Percentiles rank a stretch among this genome's conserved stretches.
phyloP scores from a whole-genome alignment of 495 filamentous ascomycete species.

The Haplographium delicatum region DNA sequence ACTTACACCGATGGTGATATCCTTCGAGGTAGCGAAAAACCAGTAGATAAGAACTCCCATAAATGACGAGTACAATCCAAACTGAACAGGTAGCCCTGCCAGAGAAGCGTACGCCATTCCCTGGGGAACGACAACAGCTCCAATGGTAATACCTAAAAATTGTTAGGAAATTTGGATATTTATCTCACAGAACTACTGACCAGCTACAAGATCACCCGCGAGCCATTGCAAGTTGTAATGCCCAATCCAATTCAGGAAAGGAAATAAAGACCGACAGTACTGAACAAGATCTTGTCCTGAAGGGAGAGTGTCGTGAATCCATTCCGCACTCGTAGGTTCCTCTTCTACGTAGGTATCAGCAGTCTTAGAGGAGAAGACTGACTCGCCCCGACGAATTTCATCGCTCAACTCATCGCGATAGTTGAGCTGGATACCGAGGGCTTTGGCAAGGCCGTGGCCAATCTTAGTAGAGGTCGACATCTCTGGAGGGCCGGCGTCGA shows the following conservation, averaged over 20 bases:
- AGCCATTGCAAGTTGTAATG: constrained; percentile 90
- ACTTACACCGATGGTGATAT: constrained; percentile 97
- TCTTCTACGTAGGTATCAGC: constrained; percentile 79
- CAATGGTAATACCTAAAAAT: constrained; percentile 79
- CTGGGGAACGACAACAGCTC: constrained; percentile 92
- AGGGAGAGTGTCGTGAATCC: constrained; percentile 59
- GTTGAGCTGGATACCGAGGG: constrained; percentile 80
- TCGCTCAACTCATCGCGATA: constrained; percentile 47
- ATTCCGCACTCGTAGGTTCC: constrained; percentile 71
- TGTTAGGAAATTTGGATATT: constrained; percentile 10
- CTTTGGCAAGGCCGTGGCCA: constrained; percentile 71
- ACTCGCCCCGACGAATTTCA: constrained; percentile 64
- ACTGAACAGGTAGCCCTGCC: constrained; percentile 72
- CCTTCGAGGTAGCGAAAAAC: constrained; percentile 98
- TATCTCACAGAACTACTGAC: constrained; percentile 55
- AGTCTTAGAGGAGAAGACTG: constrained; percentile 68
- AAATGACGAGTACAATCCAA: constrained; percentile 93
- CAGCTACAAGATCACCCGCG: constrained; percentile 81
- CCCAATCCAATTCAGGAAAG: constrained; percentile 81
- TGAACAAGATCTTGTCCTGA: constrained; percentile 41
- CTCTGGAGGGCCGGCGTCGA: not conserved
- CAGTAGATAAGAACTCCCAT: constrained; percentile 96
- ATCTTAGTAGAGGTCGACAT: constrained; percentile 46
- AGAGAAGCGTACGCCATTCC: constrained; percentile 95
- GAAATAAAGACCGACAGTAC: constrained; percentile 72